phyloP scores from a whole-genome alignment of 1,139 yeast genomes.

The Debaryomyces coudertii region DNA sequence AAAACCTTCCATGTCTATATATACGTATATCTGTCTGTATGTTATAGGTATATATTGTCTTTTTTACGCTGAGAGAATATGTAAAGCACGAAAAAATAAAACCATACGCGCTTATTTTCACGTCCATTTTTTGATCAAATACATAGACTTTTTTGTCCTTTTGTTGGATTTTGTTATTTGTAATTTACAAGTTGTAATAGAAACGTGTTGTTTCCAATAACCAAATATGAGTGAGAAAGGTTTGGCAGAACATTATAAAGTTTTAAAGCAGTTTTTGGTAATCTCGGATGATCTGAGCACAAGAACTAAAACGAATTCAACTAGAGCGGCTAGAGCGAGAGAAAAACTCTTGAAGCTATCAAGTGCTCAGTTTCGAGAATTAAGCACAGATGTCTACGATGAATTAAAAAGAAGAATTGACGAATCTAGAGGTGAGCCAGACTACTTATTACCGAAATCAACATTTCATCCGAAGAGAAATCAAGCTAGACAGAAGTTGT shows the following conservation, averaged over 20 bases:
- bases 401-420: conserved; percentile 78
- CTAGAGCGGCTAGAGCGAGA: conserved; percentile 76
- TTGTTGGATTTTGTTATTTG: neutral
- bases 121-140: conserved; percentile 1
- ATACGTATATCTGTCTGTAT: neutral
- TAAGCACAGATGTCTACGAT: conserved; percentile 91
- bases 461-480: conserved; percentile 90
- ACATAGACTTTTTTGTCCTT: neutral
- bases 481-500: conserved; percentile 91
- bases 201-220: neutral
- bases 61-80: conserved; percentile 1
- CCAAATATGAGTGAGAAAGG: conserved; percentile 37
- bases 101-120: conserved; percentile 3
- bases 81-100: conserved; percentile 1
- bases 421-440: conserved; percentile 58
- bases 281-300: conserved; percentile 52
- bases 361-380: conserved; percentile 82
- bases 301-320: conserved; percentile 48
- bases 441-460: conserved; percentile 67
- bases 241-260: conserved; percentile 51
- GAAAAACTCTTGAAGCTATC: conserved; percentile 82
- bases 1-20: neutral
- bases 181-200: neutral
- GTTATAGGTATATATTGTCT: neutral
- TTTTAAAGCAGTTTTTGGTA: conserved; percentile 55